These are phyloP conservation scores for Odontarrhena argentea DNA, from an alignment of 345 rosid genomes.

Conservation along the genomic window DNA sequence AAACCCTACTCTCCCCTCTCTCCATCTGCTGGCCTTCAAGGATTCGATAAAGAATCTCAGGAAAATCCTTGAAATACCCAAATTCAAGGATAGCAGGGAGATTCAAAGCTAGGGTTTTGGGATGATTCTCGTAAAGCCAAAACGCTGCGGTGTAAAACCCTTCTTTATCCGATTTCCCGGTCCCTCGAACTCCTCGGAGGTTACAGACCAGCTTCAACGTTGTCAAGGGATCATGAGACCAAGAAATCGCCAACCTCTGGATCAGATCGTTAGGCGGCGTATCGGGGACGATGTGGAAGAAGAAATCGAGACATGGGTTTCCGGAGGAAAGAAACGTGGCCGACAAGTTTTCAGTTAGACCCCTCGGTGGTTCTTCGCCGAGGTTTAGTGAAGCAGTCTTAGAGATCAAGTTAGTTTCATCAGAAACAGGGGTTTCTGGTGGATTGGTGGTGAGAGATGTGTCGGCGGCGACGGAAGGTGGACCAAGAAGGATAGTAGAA, in stretches of 20 bases:
- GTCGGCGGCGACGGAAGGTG: conserved; percentile 30
- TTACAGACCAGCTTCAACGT: conserved; percentile 62
- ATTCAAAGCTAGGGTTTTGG: conserved; percentile 64
- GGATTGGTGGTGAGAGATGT: background rate
- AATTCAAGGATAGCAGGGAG: conserved; percentile 43
- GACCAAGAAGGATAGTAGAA: conserved; percentile 35
- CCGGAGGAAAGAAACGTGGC: conserved; percentile 50
- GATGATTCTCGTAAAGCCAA: conserved; percentile 61
- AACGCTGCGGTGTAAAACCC: conserved; percentile 59
- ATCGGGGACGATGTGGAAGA: conserved; percentile 64
- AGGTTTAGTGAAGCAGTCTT: conserved; percentile 23
- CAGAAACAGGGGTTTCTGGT: conserved; percentile 12
- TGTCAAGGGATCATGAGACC: conserved; percentile 56
- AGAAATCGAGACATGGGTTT: conserved; percentile 68
- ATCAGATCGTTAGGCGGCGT: conserved; percentile 41
- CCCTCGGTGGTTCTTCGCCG: conserved; percentile 39
- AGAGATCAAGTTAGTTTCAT: background rate
- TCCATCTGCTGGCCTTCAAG: conserved; percentile 48
- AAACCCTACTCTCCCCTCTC: conserved; percentile 28
- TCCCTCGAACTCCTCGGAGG: conserved; percentile 70
- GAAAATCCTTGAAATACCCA: conserved; percentile 68
- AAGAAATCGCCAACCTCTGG: conserved; percentile 44
- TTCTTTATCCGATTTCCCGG: conserved; percentile 67
- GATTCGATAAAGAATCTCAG: conserved; percentile 65
- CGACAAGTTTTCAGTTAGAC: conserved; percentile 49